Percentiles rank a stretch among this genome's conserved stretches.
Evolutionary conservation across 495 filamentous ascomycete species (phyloP).

Genomic region (Xylaria intraflava): DNA sequence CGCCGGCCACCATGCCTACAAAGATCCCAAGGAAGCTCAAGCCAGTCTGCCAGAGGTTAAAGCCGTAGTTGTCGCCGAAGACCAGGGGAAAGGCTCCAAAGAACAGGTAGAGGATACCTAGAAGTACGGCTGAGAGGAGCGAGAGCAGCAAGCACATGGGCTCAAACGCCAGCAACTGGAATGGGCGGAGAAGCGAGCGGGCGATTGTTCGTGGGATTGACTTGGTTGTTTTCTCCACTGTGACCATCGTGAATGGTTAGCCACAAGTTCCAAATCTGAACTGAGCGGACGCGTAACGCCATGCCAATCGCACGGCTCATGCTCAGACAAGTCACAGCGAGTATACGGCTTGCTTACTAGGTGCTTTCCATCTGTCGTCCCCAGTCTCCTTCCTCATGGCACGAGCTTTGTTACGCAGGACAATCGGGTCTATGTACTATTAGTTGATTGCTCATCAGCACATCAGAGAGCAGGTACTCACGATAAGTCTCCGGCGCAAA

Average conservation of each 20-base stretch:
- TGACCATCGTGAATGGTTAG: conserved; percentile 17
- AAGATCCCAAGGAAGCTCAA: conserved; percentile 77
- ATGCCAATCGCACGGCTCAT: too few relatives aligned
- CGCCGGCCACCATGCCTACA: conserved; percentile 68
- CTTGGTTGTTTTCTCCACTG: conserved; percentile 62
- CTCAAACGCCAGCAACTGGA: conserved; percentile 75
- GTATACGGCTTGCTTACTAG: conserved; percentile 26
- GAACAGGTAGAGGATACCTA: conserved; percentile 90
- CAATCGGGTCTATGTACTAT: conserved; percentile 43
- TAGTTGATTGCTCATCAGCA: not conserved
- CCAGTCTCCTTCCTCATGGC: conserved; percentile 68
- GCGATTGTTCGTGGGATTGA: conserved; percentile 67
- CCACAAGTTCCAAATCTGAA: not conserved
- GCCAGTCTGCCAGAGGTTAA: conserved; percentile 75
- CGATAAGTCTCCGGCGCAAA: conserved; percentile 92
- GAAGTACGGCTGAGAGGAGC: conserved; percentile 73
- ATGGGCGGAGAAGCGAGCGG: conserved; percentile 67
- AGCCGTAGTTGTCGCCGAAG: conserved; percentile 68
- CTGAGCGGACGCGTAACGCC: not conserved
- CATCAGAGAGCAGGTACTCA: conserved; percentile 18
- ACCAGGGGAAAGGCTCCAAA: conserved; percentile 89
- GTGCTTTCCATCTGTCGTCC: conserved; percentile 68
- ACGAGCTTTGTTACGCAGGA: conserved; percentile 69
- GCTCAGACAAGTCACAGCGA: too few relatives aligned
- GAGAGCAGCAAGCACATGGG: conserved; percentile 85